phyloP scores from a whole-genome alignment of 2,329 filamentous ascomycete genomes.

The Alternaria sp. region DNA sequence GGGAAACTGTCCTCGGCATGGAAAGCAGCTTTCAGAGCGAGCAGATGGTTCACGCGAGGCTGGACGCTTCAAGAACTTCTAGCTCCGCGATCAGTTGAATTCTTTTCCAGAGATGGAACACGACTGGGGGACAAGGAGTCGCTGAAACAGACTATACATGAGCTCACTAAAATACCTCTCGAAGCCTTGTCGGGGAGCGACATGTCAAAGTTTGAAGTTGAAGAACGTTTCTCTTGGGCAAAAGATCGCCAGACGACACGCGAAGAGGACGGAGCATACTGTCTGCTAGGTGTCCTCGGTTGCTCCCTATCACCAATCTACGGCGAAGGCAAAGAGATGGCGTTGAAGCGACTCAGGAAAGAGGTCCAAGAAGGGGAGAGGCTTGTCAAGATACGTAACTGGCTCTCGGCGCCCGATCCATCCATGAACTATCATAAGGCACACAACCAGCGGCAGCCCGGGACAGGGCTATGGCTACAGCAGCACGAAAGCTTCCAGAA shows the following conservation, averaged over 20 bases:
- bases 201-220: slow-evolving; percentile 12
- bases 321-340: slow-evolving; percentile 17
- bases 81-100: slow-evolving; percentile 15
- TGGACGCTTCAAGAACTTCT: slow-evolving; percentile 30
- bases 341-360: slow-evolving; percentile 15
- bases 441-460: slow-evolving; percentile 33
- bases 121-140: slow-evolving; percentile 13
- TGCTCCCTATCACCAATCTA: slow-evolving; percentile 18
- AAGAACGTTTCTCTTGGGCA: slow-evolving; percentile 28
- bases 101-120: slow-evolving; percentile 16
- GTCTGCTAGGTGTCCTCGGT: slow-evolving; percentile 21
- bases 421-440: slow-evolving; percentile 45
- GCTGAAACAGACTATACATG: slow-evolving; percentile 4
- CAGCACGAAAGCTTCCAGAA: slow-evolving; percentile 25
- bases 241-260: slow-evolving; percentile 27
- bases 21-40: slow-evolving; percentile 7
- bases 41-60: slow-evolving; percentile 25
- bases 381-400: slow-evolving; percentile 19
- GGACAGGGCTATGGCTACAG: slow-evolving; percentile 49
- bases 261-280: slow-evolving; percentile 24
- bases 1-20: neutral
- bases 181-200: slow-evolving; percentile 5
- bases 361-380: neutral
- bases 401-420: slow-evolving; percentile 48
- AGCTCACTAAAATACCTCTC: slow-evolving; percentile 15